These are phyloP conservation scores for Penicillium sp. DNA, from an alignment of 2,329 filamentous ascomycete species.

Conservation along the genomic window DNA sequence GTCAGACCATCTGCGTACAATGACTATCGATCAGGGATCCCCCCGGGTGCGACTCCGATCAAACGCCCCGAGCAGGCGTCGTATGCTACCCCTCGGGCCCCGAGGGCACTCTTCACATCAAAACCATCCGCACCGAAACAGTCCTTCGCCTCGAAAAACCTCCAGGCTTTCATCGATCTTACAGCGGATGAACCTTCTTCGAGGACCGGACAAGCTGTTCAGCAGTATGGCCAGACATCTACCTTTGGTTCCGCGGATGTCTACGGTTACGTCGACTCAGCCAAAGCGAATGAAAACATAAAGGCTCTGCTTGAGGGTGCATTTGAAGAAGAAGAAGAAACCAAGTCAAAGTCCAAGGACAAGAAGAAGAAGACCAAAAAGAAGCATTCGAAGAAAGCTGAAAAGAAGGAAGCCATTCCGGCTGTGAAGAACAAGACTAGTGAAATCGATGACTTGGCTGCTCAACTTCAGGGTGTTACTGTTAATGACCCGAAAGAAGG, in stretches of 20 bases:
- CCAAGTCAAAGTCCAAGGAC: constrained; percentile 26
- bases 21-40: constrained; percentile 31
- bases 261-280: constrained; percentile 50
- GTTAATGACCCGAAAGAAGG: constrained; percentile 34
- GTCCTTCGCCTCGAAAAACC: constrained; percentile 44
- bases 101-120: constrained; percentile 56
- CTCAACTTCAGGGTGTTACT: constrained; percentile 43
- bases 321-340: constrained; percentile 52
- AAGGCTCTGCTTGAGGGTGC: constrained; percentile 53
- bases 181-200: constrained; percentile 44
- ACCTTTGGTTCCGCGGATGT: constrained; percentile 57
- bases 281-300: constrained; percentile 53
- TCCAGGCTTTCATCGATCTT: constrained; percentile 51
- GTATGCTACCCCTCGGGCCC: constrained; percentile 51
- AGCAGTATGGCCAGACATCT: constrained; percentile 36
- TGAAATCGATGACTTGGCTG: constrained; percentile 42
- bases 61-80: constrained; percentile 50
- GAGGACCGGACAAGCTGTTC: neutral
- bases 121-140: constrained; percentile 40
- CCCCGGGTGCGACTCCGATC: constrained; percentile 42
- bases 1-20: constrained; percentile 39
- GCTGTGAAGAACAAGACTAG: constrained; percentile 23
- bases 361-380: constrained; percentile 32
- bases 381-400: constrained; percentile 16
- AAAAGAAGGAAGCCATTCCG: constrained; percentile 1